A percentile compares a stretch with the other conserved stretches of the same genome.
These are phyloP conservation scores for Gossypium stocksii DNA, from an alignment of 345 rosid species.

Conservation along the genomic window DNA sequence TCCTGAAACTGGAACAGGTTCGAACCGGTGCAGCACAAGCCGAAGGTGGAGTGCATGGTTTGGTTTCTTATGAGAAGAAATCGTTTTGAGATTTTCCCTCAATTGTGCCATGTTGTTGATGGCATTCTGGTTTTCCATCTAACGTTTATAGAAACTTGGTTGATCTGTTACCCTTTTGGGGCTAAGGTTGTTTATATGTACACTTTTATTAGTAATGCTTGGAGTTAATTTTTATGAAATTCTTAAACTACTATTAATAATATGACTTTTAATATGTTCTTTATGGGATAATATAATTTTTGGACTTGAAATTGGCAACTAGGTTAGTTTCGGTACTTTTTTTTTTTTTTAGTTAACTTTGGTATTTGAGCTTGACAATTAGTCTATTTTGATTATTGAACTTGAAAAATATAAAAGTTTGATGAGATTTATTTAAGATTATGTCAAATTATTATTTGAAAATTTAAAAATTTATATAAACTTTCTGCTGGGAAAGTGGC, in stretches of 20 bases:
- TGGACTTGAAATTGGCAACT: no score
- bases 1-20: slow-evolving; percentile 33
- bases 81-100: slow-evolving; percentile 29
- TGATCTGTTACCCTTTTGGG: not conserved
- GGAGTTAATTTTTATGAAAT: not conserved
- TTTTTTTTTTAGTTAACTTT: no score
- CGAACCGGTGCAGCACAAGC: slow-evolving; percentile 90
- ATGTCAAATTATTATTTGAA: no score
- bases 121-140: not conserved
- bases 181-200: not conserved
- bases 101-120: not conserved
- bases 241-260: no score
- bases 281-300: no score
- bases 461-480: no score
- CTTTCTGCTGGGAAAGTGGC: fast-evolving
- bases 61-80: slow-evolving; percentile 71
- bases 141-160: not conserved
- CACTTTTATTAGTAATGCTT: not conserved
- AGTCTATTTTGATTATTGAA: no score
- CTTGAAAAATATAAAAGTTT: no score
- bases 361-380: no score
- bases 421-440: no score
- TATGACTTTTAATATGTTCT: no score
- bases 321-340: no score
- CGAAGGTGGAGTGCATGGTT: slow-evolving; percentile 84